Percentiles rank a stretch among this genome's conserved stretches.
Evolutionary conservation across 306 rosid species (phyloP).

Genomic region (Lathyrus oleraceus): DNA sequence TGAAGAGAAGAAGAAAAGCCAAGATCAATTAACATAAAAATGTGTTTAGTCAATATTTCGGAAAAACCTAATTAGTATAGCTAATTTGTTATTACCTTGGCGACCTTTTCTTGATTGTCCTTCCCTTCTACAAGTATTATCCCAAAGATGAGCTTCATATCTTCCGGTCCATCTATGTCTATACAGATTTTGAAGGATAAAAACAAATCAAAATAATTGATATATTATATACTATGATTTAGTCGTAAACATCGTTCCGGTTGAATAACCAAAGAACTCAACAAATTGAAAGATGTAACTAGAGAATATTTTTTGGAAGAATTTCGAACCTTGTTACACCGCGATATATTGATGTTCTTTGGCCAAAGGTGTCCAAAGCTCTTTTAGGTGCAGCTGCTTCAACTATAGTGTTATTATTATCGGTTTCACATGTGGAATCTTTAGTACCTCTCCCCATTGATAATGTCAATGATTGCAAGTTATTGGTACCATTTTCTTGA

Average conservation of each 20-base stretch:
- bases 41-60: not conserved
- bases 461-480: slow-evolving; percentile 76
- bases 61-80: not conserved
- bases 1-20: not conserved
- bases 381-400: slow-evolving; percentile 75
- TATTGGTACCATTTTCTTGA: slow-evolving; percentile 62
- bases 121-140: slow-evolving; percentile 83
- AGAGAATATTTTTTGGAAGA: not conserved
- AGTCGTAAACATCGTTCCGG: no score
- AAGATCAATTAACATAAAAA: not conserved
- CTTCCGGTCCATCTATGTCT: slow-evolving; percentile 93
- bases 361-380: slow-evolving; percentile 88
- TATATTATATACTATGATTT: not conserved
- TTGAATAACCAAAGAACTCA: no score
- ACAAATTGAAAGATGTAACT: not conserved
- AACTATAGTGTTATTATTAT: slow-evolving; percentile 36
- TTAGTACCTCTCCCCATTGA: slow-evolving; percentile 85
- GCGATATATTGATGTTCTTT: slow-evolving; percentile 96
- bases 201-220: no score
- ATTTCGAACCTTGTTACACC: slow-evolving; percentile 77
- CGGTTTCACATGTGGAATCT: slow-evolving; percentile 72
- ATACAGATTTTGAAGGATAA: not conserved
- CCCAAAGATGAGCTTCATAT: slow-evolving; percentile 96
- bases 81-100: slow-evolving; percentile 32
- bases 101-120: slow-evolving; percentile 90